Evolutionary conservation across 495 filamentous ascomycete species (phyloP).

Genomic region (Penicillium fimorum): DNA sequence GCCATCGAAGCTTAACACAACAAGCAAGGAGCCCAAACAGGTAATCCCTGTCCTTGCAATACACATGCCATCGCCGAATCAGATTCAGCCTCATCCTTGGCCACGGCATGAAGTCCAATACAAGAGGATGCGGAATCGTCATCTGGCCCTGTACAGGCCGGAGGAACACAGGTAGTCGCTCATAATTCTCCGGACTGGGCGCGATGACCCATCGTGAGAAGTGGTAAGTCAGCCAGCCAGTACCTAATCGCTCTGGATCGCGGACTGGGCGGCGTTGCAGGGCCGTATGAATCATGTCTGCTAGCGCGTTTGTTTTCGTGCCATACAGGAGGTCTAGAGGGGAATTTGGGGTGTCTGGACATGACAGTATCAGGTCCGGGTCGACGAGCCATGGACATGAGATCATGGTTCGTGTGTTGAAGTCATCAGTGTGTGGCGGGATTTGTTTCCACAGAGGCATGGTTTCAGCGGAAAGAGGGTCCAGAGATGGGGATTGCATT

Average conservation of each 20-base stretch:
- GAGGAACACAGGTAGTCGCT: constrained; percentile 17
- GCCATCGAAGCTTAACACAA: constrained; percentile 33
- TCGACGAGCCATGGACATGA: constrained; percentile 20
- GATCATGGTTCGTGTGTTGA: constrained; percentile 1
- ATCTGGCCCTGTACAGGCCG: constrained; percentile 23
- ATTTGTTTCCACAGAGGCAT: constrained; percentile 19
- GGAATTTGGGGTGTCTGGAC: constrained; percentile 23
- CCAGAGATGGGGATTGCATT: not conserved
- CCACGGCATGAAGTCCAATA: constrained; percentile 24
- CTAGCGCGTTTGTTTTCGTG: constrained; percentile 26
- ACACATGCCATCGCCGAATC: constrained; percentile 24
- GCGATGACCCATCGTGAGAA: constrained; percentile 23
- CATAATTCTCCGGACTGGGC: constrained; percentile 24
- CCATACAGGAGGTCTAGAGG: constrained; percentile 33
- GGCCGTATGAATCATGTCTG: constrained; percentile 24
- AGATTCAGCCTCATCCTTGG: constrained; percentile 26
- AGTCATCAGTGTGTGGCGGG: constrained; percentile 24
- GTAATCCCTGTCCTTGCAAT: constrained; percentile 16
- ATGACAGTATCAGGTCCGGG: constrained; percentile 19
- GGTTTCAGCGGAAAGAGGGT: not conserved
- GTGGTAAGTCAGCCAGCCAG: constrained; percentile 27
- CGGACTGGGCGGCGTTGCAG: constrained; percentile 25
- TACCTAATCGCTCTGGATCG: constrained; percentile 27
- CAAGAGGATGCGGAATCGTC: constrained; percentile 20
- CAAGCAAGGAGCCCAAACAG: constrained; percentile 28